Percentiles rank a stretch among this genome's conserved stretches.
Evolutionary conservation across 306 rosid species (phyloP).

Genomic region (Prosopis cineraria): DNA sequence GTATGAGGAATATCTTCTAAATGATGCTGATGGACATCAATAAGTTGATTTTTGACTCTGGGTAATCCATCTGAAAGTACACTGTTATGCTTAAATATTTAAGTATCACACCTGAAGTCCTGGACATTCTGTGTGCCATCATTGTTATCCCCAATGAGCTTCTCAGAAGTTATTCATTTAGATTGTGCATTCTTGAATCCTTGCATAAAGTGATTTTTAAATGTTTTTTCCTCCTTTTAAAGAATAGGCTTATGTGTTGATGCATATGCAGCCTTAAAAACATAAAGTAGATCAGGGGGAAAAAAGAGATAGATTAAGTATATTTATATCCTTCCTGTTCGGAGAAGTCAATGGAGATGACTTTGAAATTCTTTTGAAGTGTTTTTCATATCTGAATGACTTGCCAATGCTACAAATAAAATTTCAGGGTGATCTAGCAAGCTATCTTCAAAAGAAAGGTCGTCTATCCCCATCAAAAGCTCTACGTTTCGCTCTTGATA

Average conservation of each 20-base stretch:
- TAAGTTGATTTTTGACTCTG: neutral
- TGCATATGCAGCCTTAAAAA: neutral
- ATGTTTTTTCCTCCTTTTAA: neutral
- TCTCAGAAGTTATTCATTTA: neutral
- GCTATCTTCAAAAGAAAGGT: constrained; percentile 91
- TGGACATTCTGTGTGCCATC: constrained; percentile 6
- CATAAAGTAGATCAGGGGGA: neutral
- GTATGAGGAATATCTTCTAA: neutral
- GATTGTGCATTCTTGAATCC: constrained; percentile 4
- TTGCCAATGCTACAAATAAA: constrained; percentile 35
- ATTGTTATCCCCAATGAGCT: neutral
- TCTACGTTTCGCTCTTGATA: constrained; percentile 82
- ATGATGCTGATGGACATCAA: neutral
- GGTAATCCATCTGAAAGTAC: neutral
- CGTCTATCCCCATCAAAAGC: constrained; percentile 89
- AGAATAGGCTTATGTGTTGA: neutral
- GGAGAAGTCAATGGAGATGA: neutral
- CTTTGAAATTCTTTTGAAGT: constrained; percentile 5
- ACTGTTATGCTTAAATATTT: neutral
- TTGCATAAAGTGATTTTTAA: neutral
- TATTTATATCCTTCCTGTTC: neutral
- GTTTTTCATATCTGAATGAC: constrained; percentile 30
- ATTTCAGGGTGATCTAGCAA: constrained; percentile 84
- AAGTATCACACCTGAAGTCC: neutral
- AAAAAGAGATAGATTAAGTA: neutral